Conservation (phyloP, 352 stramenopile species). For the Pythium coloratum region DNA sequence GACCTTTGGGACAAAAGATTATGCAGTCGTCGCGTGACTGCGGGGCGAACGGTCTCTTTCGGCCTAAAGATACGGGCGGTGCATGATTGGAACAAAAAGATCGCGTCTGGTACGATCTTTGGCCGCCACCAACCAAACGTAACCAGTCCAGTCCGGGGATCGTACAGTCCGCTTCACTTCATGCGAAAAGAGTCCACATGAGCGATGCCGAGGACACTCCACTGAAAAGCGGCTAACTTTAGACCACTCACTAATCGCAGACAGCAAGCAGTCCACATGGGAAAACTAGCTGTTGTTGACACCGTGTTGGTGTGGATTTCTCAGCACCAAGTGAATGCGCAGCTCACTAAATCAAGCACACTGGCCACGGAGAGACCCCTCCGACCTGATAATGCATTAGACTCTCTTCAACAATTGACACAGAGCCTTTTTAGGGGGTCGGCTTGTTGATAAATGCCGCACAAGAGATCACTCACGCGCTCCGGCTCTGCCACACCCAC, state of each 20-base stretch:
- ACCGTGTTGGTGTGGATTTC: neutral
- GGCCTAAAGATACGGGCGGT: constrained; percentile 8
- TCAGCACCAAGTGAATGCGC: neutral
- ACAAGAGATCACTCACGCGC: constrained; percentile 5
- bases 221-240: neutral
- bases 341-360: neutral
- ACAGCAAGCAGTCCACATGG: neutral
- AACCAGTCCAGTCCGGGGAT: constrained; percentile 1
- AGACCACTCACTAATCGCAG: neutral
- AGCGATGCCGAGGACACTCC: neutral
- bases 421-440: neutral
- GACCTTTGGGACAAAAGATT: neutral
- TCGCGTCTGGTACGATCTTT: constrained; percentile 6
- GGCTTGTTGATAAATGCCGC: constrained; percentile 1
- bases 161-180: neutral
- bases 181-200: neutral
- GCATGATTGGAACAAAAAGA: constrained; percentile 14
- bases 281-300: neutral
- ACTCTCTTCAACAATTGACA: neutral
- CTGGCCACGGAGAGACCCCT: neutral
- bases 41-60: neutral
- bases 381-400: constrained; percentile 2
- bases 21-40: neutral
- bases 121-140: neutral
- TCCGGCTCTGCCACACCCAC: neutral